Conservation (phyloP, 768 basidiomycete genomes). For the Boletus tylopilopsis region DNA sequence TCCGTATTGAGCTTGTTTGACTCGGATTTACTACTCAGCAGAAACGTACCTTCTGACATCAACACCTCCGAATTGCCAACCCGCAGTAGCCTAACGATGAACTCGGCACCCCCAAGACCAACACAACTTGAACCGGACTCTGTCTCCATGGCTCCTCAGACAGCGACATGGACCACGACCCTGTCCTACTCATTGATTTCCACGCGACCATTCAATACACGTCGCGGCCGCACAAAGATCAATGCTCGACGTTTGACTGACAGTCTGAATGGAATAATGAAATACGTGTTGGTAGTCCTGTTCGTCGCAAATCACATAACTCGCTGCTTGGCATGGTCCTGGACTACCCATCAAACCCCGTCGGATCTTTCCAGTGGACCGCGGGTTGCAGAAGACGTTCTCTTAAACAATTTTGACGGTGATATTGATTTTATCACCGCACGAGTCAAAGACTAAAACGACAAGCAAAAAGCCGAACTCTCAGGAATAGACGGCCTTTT, state of each 20-base stretch:
- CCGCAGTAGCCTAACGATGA: not conserved
- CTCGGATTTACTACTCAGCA: conserved; percentile 1
- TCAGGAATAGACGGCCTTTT: conserved; percentile 18
- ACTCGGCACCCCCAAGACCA: not conserved
- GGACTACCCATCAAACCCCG: conserved; percentile 26
- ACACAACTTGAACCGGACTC: too few relatives aligned
- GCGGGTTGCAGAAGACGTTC: conserved; percentile 2
- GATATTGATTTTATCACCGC: conserved; percentile 7
- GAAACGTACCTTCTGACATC: not conserved
- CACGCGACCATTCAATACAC: not conserved
- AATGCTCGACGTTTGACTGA: not conserved
- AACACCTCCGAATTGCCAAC: conserved; percentile 6
- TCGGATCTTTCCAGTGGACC: conserved; percentile 9
- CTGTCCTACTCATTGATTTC: not conserved
- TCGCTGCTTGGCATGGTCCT: conserved; percentile 26
- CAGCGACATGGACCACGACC: not conserved
- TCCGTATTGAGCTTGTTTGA: not conserved
- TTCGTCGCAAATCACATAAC: conserved; percentile 10
- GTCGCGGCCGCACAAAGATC: not conserved
- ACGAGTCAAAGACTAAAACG: conserved; percentile 9
- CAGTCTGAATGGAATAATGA: conserved; percentile 8
- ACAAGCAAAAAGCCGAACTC: conserved; percentile 14
- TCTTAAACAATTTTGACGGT: conserved; percentile 23
- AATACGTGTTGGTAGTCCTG: conserved; percentile 6
- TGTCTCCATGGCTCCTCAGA: not conserved